Base-by-base conservation (phyloP, 2,329 filamentous ascomycete species). In the Aspergillus pseudoglaucus region DNA sequence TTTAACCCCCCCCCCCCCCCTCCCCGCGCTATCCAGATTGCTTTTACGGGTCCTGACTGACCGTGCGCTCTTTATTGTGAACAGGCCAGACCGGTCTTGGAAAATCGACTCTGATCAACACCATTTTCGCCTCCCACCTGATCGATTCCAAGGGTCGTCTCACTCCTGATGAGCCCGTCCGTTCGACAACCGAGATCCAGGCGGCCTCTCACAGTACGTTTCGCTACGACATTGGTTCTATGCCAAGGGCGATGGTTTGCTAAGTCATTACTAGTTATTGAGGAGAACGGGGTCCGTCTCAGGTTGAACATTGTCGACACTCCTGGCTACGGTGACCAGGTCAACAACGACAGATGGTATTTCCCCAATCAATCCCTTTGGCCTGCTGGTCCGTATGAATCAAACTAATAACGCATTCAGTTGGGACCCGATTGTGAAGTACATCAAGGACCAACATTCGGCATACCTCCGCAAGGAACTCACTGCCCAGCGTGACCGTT, bases 351-450 rank as follows among this genome's bases (percentile, higher is more conserved):
- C 77, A 87, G 93, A 81, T 98, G 93, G 76, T 78, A 69, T 58
- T 58, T 45, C 15, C 9, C 15, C 15, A 7, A 22, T 10, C 7
- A 47, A 35, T 44, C 30, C 37, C n/a, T 18, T 47, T 35, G 42
- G 6, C 37, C 37, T 12, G 17, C 15, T 25, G 22, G 22, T n/a
- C 46, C 23, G n/a, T n/a, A 35, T 23, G 10, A 12, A 47, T 17
- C 38, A 39, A 35, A 51, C 56, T 63, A 54, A 64, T 59, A 7
- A 30, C 45, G 51, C 47, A 33, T 43, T 15, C 55, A 78, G 75
- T 84, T 98, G 93, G 93, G 93, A 98, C 69, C 93, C 93, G 55
- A 98, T 98, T 71, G 91, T 98, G 80, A 98, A 98, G 80, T 98
- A 98, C 77, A 98, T 98, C 82, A 98, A 98, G 82, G 93, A 98